Evolutionary conservation across 805 yeast species (phyloP), one percentile per base, ranked within the genome.

Genomic region (Ogataea wickerhamii): DNA sequence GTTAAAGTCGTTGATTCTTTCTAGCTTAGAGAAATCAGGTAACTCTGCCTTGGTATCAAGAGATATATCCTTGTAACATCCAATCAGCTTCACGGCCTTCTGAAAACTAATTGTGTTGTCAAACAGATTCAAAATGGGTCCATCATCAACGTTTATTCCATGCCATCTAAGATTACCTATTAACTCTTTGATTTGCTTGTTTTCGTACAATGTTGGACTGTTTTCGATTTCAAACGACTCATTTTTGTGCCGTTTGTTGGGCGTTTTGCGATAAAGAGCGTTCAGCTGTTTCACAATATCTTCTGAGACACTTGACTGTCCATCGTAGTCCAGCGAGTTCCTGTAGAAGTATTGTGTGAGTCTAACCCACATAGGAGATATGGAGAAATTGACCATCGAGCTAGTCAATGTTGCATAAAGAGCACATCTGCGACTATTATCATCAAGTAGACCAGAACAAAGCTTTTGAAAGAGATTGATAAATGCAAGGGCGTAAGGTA

Each of bases 401-500:
- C 32, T 27, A 2, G 48, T 26, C 18, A 51, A 16, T 10, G 37
- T n/a, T 2, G 41, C 32, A 28, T 51, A 49, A 12, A 48, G 14
- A 17, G 30, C 28, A 27, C 34, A 19, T 22, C 27, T 36, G 21
- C 33, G n/a, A n/a, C 28, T 29, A 7, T 10, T n/a, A 12, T 28
- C 24, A 5, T 43, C 43, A 8, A 45, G 6, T 3, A 40, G 7
- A 3, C 27, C 21, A 3, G 34, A 31, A 31, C 36, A 40, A 4
- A 36, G 37, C 17, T 19, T 37, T 4, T 24, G 33, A 26, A 43
- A 44, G 11, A 26, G 33, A 24, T 46, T 41, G 14, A 45, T 27
- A 13, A 50, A 37, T 2, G 58, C 56, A 12, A 52, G 25, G 1
- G 52, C 45, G 21, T 40, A 52, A 1, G 58, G 52, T 13, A 53